A percentile compares a stretch with the other conserved stretches of the same genome.
Evolutionary conservation across 495 filamentous ascomycete species (phyloP).

Genomic region (Hypoxylon subgilvum): DNA sequence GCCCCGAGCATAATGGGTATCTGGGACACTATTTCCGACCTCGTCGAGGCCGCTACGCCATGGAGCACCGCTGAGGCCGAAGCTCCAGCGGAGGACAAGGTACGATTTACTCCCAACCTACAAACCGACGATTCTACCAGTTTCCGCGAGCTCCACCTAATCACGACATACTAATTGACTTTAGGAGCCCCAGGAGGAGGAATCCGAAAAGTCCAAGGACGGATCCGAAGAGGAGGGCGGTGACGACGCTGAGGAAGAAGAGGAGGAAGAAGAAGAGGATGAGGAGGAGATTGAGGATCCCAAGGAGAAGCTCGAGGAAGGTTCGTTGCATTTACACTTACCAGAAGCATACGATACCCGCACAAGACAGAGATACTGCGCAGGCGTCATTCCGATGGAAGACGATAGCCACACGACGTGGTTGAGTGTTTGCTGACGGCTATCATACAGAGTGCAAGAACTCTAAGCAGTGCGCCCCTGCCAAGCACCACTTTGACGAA

Average conservation of each 20-base stretch:
- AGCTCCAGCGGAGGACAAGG: conserved; percentile 51
- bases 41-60: conserved; percentile 61
- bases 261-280: conserved; percentile 84
- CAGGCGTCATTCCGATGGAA: not conserved
- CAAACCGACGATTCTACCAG: conserved; percentile 60
- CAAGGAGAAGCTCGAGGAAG: conserved; percentile 88
- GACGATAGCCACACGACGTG: not conserved
- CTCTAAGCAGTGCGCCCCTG: conserved; percentile 79
- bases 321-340: conserved; percentile 52
- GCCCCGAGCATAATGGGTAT: conserved; percentile 58
- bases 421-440: conserved; percentile 37
- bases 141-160: conserved; percentile 62
- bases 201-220: no score
- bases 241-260: conserved; percentile 44
- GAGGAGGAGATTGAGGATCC: conserved; percentile 88
- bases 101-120: conserved; percentile 49
- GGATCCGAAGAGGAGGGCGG: conserved; percentile 52
- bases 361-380: not conserved
- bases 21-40: conserved; percentile 61
- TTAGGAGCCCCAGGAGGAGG: conserved; percentile 57
- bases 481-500: conserved; percentile 97
- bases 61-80: conserved; percentile 63
- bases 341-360: conserved; percentile 45
- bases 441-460: conserved; percentile 76
- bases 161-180: conserved; percentile 15